These are phyloP conservation scores for Coniochaeta sp. DNA, from an alignment of 2,329 filamentous ascomycete genomes.

Conservation along the genomic window DNA sequence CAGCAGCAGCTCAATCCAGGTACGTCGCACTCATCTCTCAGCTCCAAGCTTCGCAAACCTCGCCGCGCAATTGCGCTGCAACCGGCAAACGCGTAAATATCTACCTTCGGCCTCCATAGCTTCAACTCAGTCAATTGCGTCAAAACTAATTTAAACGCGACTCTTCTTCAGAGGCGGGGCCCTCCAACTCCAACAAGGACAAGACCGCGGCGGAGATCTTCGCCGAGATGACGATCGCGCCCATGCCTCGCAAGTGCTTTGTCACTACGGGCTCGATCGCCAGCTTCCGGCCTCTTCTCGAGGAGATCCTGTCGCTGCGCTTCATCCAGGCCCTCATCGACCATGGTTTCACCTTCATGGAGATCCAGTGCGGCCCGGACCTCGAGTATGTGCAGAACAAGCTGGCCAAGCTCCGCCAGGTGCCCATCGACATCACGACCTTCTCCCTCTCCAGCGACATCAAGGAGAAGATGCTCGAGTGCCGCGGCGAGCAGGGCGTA, in stretches of 20 bases:
- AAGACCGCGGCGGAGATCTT: neutral
- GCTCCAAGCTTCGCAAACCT: too few relatives aligned
- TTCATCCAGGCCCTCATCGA: constrained; percentile 57
- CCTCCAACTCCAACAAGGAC: constrained; percentile 6
- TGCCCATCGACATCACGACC: constrained; percentile 34
- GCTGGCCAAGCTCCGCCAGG: constrained; percentile 17
- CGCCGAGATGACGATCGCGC: neutral
- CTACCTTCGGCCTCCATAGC: too few relatives aligned
- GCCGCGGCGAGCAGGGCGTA: constrained; percentile 37
- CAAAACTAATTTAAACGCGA: too few relatives aligned
- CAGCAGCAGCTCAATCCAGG: too few relatives aligned
- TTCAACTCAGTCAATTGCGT: too few relatives aligned
- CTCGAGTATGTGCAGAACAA: constrained; percentile 43
- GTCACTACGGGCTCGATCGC: constrained; percentile 92
- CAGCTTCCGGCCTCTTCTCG: constrained; percentile 66
- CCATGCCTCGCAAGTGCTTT: constrained; percentile 47
- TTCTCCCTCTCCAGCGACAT: constrained; percentile 65
- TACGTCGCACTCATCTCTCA: too few relatives aligned
- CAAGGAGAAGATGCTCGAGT: constrained; percentile 48
- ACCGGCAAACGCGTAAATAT: too few relatives aligned
- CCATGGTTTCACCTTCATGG: constrained; percentile 62
- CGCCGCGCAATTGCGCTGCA: too few relatives aligned
- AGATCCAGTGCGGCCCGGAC: constrained; percentile 75
- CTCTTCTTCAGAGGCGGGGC: neutral
- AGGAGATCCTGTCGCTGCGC: constrained; percentile 50